These are phyloP conservation scores for Trichophyton verrucosum DNA, from an alignment of 2,329 filamentous ascomycete genomes.

Conservation along the genomic window DNA sequence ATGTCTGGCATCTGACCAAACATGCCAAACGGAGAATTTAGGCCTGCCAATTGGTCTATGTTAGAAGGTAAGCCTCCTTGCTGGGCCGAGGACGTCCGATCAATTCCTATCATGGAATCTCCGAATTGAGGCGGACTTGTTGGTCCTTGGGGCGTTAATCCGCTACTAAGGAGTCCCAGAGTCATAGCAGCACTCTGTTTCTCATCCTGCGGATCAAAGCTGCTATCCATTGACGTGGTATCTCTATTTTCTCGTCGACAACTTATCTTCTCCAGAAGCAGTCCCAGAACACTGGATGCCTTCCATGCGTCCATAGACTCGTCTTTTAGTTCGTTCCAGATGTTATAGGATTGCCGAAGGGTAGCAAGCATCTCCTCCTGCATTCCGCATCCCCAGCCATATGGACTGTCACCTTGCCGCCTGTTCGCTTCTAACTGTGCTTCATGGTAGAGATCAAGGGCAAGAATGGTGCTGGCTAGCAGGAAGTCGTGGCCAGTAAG, in stretches of 20 bases:
- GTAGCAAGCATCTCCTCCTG: conserved; percentile 63
- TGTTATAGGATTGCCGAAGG: conserved; percentile 58
- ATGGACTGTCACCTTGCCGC: conserved; percentile 27
- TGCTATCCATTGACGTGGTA: conserved; percentile 13
- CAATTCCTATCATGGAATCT: conserved; percentile 21
- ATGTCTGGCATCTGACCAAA: conserved; percentile 45
- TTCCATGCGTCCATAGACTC: conserved; percentile 84
- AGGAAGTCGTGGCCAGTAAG: conserved; percentile 76
- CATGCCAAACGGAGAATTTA: conserved; percentile 42
- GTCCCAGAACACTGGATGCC: conserved; percentile 63
- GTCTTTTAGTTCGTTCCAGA: conserved; percentile 69
- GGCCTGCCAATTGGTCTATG: conserved; percentile 26
- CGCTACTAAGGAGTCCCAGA: conserved; percentile 54
- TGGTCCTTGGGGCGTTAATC: conserved; percentile 40
- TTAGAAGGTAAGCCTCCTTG: conserved; percentile 15
- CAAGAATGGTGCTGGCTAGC: conserved; percentile 71
- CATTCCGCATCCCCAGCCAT: conserved; percentile 37
- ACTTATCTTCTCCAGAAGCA: conserved; percentile 70
- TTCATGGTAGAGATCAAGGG: conserved; percentile 63
- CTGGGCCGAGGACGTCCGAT: conserved; percentile 10
- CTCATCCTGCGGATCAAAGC: conserved; percentile 38
- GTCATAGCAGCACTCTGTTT: conserved; percentile 59
- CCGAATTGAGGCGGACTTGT: conserved; percentile 21
- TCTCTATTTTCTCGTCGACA: conserved; percentile 19
- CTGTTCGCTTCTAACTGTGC: conserved; percentile 24